Base-by-base conservation (phyloP, 179 eudicot genomes). In the Dionaea muscipula region DNA sequence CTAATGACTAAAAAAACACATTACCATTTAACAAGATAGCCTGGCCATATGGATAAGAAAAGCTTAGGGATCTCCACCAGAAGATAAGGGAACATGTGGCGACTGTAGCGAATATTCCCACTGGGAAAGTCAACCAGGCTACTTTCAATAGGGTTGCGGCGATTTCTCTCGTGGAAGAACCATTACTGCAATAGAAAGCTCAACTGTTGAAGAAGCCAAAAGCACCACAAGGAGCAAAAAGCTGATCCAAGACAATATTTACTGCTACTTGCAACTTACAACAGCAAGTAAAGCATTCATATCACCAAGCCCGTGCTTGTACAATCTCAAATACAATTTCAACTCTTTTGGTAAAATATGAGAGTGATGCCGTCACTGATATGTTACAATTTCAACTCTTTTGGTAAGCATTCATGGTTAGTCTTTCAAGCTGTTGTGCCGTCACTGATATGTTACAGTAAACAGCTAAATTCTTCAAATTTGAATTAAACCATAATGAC, bases 1-100 rank as follows among this genome's bases (percentile, higher is more conserved):
- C 24, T 19, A 18, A 33, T 17, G 9, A 26, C 8, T 28, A 13
- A 14, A n/a, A 50, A 0, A 28, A 36, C 47, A 55, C 45, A 55
- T 78, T 78, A 93, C 95, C 96, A 47, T 89, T 80, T 58, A 93
- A 72, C 75, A 88, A 78, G 67, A 89, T 83, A 61, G 96, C 99
- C 59, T 74, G 81, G 11, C 78, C 95, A 65, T 81, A 85, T 25
- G 94, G 74, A 68, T 72, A 73, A 18, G 86, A 83, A 72, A 45
- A 85, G 68, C 75, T 85, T 59, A 88, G 70, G 9, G 60, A 74
- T 76, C 85, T 85, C 89, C 83, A 88, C 99, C 96, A 83, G 73
- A 93, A 88, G 74, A 89, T 67, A 61, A 74, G 45, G 39, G 72
- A 19, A 63, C 93, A 79, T 53, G 81, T 89, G 47, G 74, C 69